Percentiles rank a stretch among this genome's conserved stretches.
Evolutionary conservation across 1,284 basidiomycete genomes (phyloP).

Genomic region (Schizophyllum amplum): DNA sequence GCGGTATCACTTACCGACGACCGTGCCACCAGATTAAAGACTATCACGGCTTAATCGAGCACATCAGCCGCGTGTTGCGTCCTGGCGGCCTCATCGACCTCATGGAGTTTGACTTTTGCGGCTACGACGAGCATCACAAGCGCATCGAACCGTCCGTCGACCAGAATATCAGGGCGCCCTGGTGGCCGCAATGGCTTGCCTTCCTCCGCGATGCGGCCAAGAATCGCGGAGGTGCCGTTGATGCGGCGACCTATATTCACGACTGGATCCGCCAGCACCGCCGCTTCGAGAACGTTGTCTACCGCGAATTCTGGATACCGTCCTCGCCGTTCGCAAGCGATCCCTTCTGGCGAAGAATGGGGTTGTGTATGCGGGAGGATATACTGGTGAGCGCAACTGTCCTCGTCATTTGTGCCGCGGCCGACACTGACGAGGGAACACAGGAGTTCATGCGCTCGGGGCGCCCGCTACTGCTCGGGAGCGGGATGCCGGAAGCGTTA

Average conservation of each 20-base stretch:
- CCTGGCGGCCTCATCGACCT: constrained; percentile 62
- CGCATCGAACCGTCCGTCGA: constrained; percentile 34
- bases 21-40: constrained; percentile 49
- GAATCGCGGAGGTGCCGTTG: constrained; percentile 50
- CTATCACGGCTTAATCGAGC: constrained; percentile 55
- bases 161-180: constrained; percentile 34
- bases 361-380: constrained; percentile 29
- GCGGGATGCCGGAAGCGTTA: constrained; percentile 43
- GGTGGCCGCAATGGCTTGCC: constrained; percentile 54
- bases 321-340: constrained; percentile 36
- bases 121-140: constrained; percentile 43
- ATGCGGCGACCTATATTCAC: constrained; percentile 47
- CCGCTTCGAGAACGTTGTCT: constrained; percentile 46
- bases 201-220: constrained; percentile 41
- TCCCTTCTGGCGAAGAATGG: constrained; percentile 19
- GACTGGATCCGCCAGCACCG: constrained; percentile 45
- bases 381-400: constrained; percentile 22
- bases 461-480: constrained; percentile 57
- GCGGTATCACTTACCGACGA: constrained; percentile 4
- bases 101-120: constrained; percentile 59
- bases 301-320: constrained; percentile 52
- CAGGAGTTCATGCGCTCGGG: constrained; percentile 59
- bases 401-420: not conserved
- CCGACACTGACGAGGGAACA: not conserved
- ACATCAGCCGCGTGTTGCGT: constrained; percentile 56